A percentile compares a stretch with the other conserved stretches of the same genome.
Evolutionary conservation across 2,329 filamentous ascomycete species (phyloP).

Genomic region (Alternaria gaisen): DNA sequence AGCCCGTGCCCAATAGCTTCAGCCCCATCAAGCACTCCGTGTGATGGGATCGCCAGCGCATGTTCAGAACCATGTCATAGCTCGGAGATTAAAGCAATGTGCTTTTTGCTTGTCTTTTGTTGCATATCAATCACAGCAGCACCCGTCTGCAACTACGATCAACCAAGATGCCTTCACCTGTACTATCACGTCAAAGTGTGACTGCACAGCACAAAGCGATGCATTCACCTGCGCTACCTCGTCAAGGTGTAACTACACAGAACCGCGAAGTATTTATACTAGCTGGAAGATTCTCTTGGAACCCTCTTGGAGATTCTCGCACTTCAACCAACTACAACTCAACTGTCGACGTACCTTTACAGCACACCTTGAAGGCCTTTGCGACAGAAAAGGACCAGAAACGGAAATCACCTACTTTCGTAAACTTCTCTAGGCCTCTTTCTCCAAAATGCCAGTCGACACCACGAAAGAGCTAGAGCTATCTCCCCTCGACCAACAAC

Average conservation of each 20-base stretch:
- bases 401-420: constrained; percentile 5
- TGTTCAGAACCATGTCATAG: background rate
- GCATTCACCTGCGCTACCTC: background rate
- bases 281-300: background rate
- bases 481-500: constrained; percentile 27
- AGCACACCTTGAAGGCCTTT: constrained; percentile 1
- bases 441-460: background rate
- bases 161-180: background rate
- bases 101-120: background rate
- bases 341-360: background rate
- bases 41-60: background rate
- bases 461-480: constrained; percentile 21
- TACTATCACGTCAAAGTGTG: background rate
- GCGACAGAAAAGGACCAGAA: background rate
- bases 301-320: background rate
- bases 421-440: constrained; percentile 2
- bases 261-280: constrained; percentile 8
- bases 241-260: background rate
- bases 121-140: background rate
- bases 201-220: background rate
- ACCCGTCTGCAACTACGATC: background rate
- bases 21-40: constrained; percentile 1
- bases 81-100: background rate
- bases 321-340: background rate
- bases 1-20: constrained; percentile 1